Base-by-base conservation (phyloP, 192 early-diverging fungal genomes). In the Gryganskiella cystojenkinii region DNA sequence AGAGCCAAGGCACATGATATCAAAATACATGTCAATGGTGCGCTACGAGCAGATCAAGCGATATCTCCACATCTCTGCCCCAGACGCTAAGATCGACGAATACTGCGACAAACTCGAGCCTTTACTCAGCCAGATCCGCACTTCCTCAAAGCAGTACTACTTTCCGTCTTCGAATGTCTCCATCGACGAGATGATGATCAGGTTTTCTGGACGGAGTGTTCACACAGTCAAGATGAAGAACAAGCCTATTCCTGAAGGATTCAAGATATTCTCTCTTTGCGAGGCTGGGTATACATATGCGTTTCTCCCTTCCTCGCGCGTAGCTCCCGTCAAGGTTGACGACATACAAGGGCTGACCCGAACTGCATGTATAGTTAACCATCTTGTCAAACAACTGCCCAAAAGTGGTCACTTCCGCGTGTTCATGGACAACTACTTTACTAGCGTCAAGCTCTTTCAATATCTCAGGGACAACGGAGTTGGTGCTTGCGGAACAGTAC, bases 231-330 rank as follows among this genome's bases (percentile, higher is more conserved):
- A 53, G 19, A 81, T 70, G 31, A 81, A 81, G 49, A 68, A 70
- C 25, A 81, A 81, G n/a, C 61, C 80, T 0, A 81, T 50, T 0
- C 67, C 66, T 0, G 67, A 75, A 35, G 71, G 67, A 2, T 81
- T 64, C 42, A 75, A 81, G 52, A 61, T 81, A 27, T 47, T 75
- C 28, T 66, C 80, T 13, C 66, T 81, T 11, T 81, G 67, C 51
- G 67, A 81, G 44, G 42, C 71, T 46, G 61, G 71, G 40, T 70
- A 75, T 45, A 81, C 61, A 0, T 81, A 37, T 28, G n/a, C 66
- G 6, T 81, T 73, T 53, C 9, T 64, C 2, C 64, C 60, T 15
- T 65, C 56, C 22, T 81, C 61, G 24, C 7, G 51, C 4, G 58
- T 69, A 3, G n/a, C 52, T 27, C 37, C 11, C 11, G 57, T 66